Evolutionary conservation across 2,329 filamentous ascomycete species (phyloP), one percentile per base, ranked within the genome.

Genomic region (Aspergillus uvarum): DNA sequence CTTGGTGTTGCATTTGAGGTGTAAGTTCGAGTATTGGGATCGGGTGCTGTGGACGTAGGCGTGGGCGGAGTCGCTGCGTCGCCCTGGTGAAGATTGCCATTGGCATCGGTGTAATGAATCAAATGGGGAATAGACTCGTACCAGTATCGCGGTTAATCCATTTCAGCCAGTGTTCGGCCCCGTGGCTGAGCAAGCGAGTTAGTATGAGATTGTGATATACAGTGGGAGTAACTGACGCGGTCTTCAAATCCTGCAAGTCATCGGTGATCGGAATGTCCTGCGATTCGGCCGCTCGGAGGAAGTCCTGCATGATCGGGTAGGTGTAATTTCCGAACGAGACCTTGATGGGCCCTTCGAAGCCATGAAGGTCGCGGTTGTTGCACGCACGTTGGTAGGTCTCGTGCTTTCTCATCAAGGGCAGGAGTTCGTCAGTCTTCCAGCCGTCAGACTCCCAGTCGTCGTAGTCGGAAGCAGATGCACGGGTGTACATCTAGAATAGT

Each of bases 161-260:
- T 76, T 93, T 92, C 58, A 93, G 79, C 90, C 90, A 93, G 65
- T 92, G 89, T 76, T 92, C 89, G 50, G 89, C 90, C 63, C 90
- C 90, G 60, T 87, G 85, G 14, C 74, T 76, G 31, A 35, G 31
- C 44, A 44, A 12, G 4, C 16, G 26, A 44, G 42, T 59, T 24
- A 61, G 51, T 5, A 54, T 12, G 7, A 19, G 2, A 1, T 5
- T 11, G 10, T 4, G 21, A 3, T 2, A 10, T n/a, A 59, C 70
- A 56, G 16, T 22, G 6, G 14, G 7, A 29, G 29, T 21, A 2
- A 22, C 53, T 35, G 70, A 76, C 72, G 66, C 77, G 57, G 77
- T 79, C 19, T 67, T 73, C 58, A 92, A 78, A 68, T 93, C 90
- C 72, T 93, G 87, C 3, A 91, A 80, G 71, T 93, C 90, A 70